Conservation (phyloP, 2,329 filamentous ascomycete species). For the Fusarium marasasianum region DNA sequence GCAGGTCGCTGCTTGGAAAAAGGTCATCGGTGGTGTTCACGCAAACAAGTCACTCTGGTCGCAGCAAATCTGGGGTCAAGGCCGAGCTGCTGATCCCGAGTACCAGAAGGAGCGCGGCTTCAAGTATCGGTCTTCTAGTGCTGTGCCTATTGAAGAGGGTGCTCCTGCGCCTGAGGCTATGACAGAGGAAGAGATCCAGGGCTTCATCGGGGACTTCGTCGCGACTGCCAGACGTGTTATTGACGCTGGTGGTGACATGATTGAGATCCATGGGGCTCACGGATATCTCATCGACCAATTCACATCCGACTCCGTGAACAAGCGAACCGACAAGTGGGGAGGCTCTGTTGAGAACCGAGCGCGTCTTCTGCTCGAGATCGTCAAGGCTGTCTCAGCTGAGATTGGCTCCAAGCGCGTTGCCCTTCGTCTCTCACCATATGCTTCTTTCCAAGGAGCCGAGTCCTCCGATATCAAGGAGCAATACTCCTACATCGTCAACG, state of each 20-base stretch:
- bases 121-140: constrained; percentile 43
- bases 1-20: constrained; percentile 43
- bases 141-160: constrained; percentile 7
- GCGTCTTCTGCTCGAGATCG: constrained; percentile 59
- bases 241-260: constrained; percentile 12
- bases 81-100: constrained; percentile 33
- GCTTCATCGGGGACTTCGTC: constrained; percentile 18
- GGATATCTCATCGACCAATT: constrained; percentile 69
- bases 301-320: constrained; percentile 50
- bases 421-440: constrained; percentile 50
- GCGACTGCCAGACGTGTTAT: constrained; percentile 10
- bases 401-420: constrained; percentile 51
- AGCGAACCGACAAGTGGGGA: constrained; percentile 63
- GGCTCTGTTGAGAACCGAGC: constrained; percentile 63
- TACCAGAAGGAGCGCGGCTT: constrained; percentile 38
- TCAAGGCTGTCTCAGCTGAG: constrained; percentile 48
- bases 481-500: constrained; percentile 39
- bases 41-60: constrained; percentile 44
- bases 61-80: constrained; percentile 40
- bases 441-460: constrained; percentile 38
- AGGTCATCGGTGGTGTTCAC: constrained; percentile 43
- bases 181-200: constrained; percentile 13
- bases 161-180: constrained; percentile 4
- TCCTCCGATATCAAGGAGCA: constrained; percentile 31
- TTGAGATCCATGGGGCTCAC: constrained; percentile 50